A percentile compares a stretch with the other conserved stretches of the same genome.
Conservation (phyloP, 1,284 basidiomycete species). For the Serendipita sp. region DNA sequence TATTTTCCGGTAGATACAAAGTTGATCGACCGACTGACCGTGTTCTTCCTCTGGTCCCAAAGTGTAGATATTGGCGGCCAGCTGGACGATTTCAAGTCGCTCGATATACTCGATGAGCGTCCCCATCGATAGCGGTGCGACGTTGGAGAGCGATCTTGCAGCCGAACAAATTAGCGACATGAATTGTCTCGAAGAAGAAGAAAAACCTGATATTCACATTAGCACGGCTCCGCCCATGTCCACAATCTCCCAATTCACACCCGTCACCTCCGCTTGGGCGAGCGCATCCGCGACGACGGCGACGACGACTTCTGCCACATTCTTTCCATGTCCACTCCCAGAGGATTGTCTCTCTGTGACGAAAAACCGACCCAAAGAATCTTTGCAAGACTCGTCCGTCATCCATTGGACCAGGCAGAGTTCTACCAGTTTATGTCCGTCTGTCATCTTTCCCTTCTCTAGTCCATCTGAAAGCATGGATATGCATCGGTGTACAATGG, state of each 20-base stretch:
- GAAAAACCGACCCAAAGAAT: background rate
- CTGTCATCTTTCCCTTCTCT: background rate
- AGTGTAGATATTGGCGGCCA: background rate
- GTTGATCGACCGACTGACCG: background rate
- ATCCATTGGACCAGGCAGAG: constrained; percentile 1
- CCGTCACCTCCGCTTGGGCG: background rate
- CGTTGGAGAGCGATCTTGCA: background rate
- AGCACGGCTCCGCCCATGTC: constrained; percentile 1
- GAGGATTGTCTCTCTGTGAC: background rate
- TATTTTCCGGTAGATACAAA: background rate
- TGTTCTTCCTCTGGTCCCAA: background rate
- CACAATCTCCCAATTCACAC: background rate
- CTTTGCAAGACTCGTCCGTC: background rate
- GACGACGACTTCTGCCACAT: background rate
- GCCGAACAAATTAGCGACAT: no score
- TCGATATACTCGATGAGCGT: constrained; percentile 3
- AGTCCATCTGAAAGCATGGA: background rate
- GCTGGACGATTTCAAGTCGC: background rate
- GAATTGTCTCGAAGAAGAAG: background rate
- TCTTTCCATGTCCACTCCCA: background rate
- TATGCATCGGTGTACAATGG: background rate
- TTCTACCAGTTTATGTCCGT: background rate
- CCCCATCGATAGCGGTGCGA: background rate
- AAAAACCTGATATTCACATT: background rate
- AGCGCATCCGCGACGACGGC: background rate